Evolutionary conservation across 306 rosid genomes (phyloP), one percentile per base, ranked within the genome.

Genomic region (Fragaria vesca): DNA sequence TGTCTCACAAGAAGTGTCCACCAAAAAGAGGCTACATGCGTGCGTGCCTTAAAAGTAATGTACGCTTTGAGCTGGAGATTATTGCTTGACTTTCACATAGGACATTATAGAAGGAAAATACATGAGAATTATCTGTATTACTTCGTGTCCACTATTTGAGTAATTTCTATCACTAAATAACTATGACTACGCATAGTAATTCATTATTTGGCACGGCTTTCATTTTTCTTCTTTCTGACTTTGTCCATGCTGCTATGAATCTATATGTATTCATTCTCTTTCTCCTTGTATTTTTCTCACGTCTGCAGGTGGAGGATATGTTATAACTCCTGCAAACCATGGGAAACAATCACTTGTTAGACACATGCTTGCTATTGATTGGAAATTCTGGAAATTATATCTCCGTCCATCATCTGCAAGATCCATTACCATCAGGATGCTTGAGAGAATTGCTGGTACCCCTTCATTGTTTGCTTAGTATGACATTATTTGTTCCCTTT

Each of bases 41-140:
- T 78, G 98, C 98, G 47, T 88, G 85, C 86, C 91, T 94, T 87
- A 94, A 92, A 92, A 94, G 98, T 94, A 94, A 94, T 85, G 89
- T 83, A 87, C 75, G 84, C 90, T 83, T 85, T 88, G 75, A 78
- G 40, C 76, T 84, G 71, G 80, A 79, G 6, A 66, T 72, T 61
- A 15, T 61, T 50, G 38, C 32, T 67, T 75, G 66, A 75, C 73
- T 55, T 55, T 20, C 12, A n/a, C 30, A 57, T 57, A 21, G 62
- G 30, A 20, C 61, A 55, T 55, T 10, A 73, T 68, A 81, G 77
- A 54, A 69, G 76, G 47, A 60, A 63, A 58, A 75, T 57, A n/a
- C 66, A 68, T 38, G 67, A 74, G 66, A 50, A 48, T 72, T 7
- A 8, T 72, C 47, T 54, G 12, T 38, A 21, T 57, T 21, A 57